phyloP scores from a whole-genome alignment of 345 rosid genomes.

The Raphanus sativus region DNA sequence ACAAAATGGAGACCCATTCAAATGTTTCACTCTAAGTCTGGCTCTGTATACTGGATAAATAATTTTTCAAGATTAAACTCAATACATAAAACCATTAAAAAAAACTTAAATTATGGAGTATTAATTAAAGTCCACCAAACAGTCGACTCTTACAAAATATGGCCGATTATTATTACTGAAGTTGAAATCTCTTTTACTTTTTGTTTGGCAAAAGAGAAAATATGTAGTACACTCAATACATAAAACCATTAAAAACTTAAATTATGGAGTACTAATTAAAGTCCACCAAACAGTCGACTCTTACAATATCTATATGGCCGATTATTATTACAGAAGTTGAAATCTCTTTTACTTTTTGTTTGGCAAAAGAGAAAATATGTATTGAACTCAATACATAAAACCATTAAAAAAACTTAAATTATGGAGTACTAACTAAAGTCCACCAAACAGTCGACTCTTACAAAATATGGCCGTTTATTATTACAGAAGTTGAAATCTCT shows the following conservation, averaged over 20 bases:
- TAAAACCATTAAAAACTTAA: neutral
- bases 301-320: constrained; percentile 12
- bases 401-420: neutral
- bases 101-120: neutral
- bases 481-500: constrained; percentile 1
- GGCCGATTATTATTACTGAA: constrained; percentile 11
- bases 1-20: too few relatives aligned
- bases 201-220: neutral
- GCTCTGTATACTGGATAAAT: too few relatives aligned
- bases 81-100: neutral
- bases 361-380: neutral
- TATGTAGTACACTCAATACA: too few relatives aligned
- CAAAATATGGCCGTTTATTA: constrained; percentile 9
- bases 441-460: neutral
- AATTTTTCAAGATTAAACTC: neutral
- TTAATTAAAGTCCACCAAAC: neutral
- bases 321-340: constrained; percentile 5
- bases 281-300: neutral
- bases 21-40: too few relatives aligned
- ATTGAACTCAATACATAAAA: neutral
- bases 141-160: constrained; percentile 15
- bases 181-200: neutral
- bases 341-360: neutral
- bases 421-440: neutral
- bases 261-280: neutral